These are phyloP conservation scores for Suillus subaureus DNA, from an alignment of 768 basidiomycete species.

Conservation along the genomic window DNA sequence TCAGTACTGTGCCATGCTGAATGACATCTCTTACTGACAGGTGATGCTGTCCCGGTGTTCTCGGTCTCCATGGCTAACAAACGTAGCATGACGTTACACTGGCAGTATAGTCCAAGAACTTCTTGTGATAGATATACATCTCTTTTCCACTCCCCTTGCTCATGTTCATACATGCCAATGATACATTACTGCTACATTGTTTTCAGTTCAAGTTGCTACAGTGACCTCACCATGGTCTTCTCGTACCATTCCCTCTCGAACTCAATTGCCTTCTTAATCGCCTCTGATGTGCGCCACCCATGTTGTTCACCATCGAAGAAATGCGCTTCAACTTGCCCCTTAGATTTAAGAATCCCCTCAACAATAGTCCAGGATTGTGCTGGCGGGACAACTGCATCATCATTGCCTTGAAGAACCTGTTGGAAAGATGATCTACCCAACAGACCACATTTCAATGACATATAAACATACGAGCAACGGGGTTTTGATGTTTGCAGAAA, in stretches of 20 bases:
- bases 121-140: neutral
- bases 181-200: neutral
- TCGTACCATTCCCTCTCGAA: slow-evolving; percentile 41
- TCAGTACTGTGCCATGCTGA: neutral
- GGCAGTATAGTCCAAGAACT: neutral
- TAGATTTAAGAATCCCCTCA: neutral
- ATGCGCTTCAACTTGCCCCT: slow-evolving; percentile 34
- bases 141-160: neutral
- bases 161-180: neutral
- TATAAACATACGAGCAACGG: slow-evolving; percentile 58
- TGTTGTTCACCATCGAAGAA: slow-evolving; percentile 49
- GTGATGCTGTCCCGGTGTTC: too few relatives aligned
- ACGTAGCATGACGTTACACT: neutral
- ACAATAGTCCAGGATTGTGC: slow-evolving; percentile 47
- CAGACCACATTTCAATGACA: slow-evolving; percentile 33
- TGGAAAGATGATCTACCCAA: slow-evolving; percentile 13
- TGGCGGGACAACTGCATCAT: slow-evolving; percentile 67
- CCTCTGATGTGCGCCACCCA: slow-evolving; percentile 38
- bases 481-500: slow-evolving; percentile 60
- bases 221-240: slow-evolving; percentile 9
- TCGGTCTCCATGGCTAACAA: too few relatives aligned
- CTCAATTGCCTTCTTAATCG: slow-evolving; percentile 37
- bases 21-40: neutral
- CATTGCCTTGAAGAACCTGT: slow-evolving; percentile 68
- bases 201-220: neutral